These are phyloP conservation scores for Pseudogymnoascus sp. DNA, from an alignment of 2,329 filamentous ascomycete genomes.

Conservation along the genomic window DNA sequence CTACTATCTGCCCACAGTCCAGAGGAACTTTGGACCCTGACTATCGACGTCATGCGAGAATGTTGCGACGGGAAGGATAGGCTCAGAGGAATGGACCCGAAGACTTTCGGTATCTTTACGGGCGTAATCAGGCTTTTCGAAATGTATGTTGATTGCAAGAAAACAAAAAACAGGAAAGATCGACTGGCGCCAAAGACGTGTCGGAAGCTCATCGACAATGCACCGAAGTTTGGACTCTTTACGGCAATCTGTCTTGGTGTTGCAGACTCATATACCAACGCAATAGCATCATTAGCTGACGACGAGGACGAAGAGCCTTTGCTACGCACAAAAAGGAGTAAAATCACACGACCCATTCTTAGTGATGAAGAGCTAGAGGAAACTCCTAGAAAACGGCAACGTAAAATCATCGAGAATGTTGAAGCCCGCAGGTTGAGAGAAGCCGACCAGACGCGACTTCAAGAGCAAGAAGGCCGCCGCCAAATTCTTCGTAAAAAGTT, in stretches of 20 bases:
- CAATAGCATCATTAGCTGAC: neutral
- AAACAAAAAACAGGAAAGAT: slow-evolving; percentile 10
- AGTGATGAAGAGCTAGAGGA: slow-evolving; percentile 13
- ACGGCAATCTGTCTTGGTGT: slow-evolving; percentile 8
- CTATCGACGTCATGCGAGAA: slow-evolving; percentile 15
- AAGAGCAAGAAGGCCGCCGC: slow-evolving; percentile 47
- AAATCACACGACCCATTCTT: neutral
- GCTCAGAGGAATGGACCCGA: slow-evolving; percentile 16
- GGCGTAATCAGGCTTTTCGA: slow-evolving; percentile 22
- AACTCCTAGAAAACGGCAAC: slow-evolving; percentile 31
- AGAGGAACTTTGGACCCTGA: slow-evolving; percentile 16
- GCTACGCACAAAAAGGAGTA: slow-evolving; percentile 12
- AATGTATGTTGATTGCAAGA: slow-evolving; percentile 27
- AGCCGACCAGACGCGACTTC: slow-evolving; percentile 45
- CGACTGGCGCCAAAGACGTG: slow-evolving; percentile 22
- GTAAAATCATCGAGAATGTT: slow-evolving; percentile 40
- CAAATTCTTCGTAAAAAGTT: slow-evolving; percentile 40
- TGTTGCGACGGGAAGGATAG: neutral
- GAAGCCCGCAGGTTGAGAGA: slow-evolving; percentile 43
- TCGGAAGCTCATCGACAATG: slow-evolving; percentile 21
- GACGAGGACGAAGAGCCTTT: slow-evolving; percentile 24
- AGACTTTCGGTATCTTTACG: slow-evolving; percentile 15
- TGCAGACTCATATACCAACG: neutral
- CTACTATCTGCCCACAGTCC: slow-evolving; percentile 15
- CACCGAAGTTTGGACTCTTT: neutral